phyloP scores from a whole-genome alignment of 345 rosid species.

The Heritiera fomes region DNA sequence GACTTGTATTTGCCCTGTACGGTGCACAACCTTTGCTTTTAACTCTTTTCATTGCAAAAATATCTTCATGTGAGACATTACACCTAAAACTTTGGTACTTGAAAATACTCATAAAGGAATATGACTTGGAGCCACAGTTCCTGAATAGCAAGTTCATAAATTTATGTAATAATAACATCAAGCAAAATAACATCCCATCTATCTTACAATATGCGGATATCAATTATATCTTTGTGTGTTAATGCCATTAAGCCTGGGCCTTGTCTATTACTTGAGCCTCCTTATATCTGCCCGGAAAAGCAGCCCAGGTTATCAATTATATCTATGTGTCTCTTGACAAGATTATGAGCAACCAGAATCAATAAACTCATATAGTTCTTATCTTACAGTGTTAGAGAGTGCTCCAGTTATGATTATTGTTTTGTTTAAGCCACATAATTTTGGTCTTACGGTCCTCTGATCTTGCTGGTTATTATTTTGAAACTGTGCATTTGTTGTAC shows the following conservation, averaged over 20 bases:
- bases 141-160: neutral
- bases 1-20: neutral
- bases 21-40: neutral
- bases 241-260: neutral
- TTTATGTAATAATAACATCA: neutral
- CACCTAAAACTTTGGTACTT: neutral
- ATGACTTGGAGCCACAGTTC: neutral
- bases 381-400: neutral
- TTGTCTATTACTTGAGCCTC: neutral
- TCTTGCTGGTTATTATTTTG: neutral
- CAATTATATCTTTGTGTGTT: neutral
- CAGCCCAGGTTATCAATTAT: neutral
- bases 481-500: neutral
- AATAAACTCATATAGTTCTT: neutral
- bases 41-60: neutral
- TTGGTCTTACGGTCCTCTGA: neutral
- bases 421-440: neutral
- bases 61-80: conserved; percentile 1
- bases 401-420: neutral
- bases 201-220: neutral
- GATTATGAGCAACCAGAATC: neutral
- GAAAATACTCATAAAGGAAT: neutral
- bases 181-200: neutral
- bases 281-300: neutral
- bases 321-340: neutral